Conservation (phyloP, 176 grass and related monocot genomes). For the Hsuehochloa calcarea region DNA sequence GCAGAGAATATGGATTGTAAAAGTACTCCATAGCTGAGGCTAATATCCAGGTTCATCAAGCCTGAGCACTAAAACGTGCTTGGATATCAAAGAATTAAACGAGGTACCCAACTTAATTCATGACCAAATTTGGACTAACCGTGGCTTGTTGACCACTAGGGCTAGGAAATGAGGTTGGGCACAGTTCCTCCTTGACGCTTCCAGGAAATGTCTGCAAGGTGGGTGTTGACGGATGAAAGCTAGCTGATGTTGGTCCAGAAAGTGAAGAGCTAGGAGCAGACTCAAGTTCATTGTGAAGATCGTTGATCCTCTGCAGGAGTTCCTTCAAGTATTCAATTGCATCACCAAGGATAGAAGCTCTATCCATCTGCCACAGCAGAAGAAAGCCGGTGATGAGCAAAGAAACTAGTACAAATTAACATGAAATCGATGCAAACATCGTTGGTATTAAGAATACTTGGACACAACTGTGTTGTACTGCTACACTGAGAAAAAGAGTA, state of each 20-base stretch:
- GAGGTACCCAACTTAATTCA: neutral
- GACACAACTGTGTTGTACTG: neutral
- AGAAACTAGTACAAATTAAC: neutral
- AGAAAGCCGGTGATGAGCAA: constrained; percentile 20
- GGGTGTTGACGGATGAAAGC: constrained; percentile 65
- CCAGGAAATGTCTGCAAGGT: constrained; percentile 56
- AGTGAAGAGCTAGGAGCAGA: constrained; percentile 60
- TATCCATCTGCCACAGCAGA: constrained; percentile 67
- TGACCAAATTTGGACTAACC: constrained; percentile 43
- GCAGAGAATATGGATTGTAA: neutral
- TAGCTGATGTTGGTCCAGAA: constrained; percentile 38
- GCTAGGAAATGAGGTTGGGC: constrained; percentile 51
- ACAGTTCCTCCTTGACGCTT: constrained; percentile 64
- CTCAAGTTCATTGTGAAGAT: constrained; percentile 75
- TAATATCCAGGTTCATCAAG: neutral
- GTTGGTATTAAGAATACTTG: neutral
- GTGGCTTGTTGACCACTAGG: constrained; percentile 56
- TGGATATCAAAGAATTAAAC: neutral
- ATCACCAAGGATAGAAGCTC: constrained; percentile 69
- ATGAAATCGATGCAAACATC: neutral
- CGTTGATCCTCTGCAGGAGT: constrained; percentile 67
- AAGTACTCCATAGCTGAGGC: neutral
- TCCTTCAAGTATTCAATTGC: constrained; percentile 92
- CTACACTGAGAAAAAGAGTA: neutral
- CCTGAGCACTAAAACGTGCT: neutral